Evolutionary conservation across 2,329 filamentous ascomycete genomes (phyloP), one percentile per base, ranked within the genome.

Genomic region (Kalaharituber pfeilii): DNA sequence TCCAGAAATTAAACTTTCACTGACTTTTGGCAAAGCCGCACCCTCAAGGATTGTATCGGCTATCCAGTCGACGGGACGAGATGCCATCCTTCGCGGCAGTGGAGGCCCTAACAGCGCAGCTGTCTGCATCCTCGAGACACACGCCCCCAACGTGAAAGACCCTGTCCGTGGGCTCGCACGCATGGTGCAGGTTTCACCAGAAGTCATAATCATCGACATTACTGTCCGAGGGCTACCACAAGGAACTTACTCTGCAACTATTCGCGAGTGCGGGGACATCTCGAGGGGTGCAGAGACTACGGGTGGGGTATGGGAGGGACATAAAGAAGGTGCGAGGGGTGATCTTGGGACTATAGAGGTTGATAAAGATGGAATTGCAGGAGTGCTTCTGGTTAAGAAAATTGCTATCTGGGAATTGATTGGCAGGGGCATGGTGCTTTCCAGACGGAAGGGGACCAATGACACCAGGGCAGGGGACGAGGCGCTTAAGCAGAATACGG

Each of bases 361-460:
- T 30, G 82, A 79, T 55, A 72, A 80, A 64, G 76, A 82, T 65
- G 87, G 91, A 9, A 76, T 81, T 27, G 89, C 87, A 5, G 80
- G 78, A 60, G 79, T 81, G 13, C 94, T 96, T 67, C 66, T 94
- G 59, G 86, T 94, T 66, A 81, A 79, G 60, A 76, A 80, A 0
- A 81, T 96, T 57, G 80, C 89, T 67, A 82, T 96, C 52, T 96
- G 89, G 91, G 89, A 98, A 70, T 77, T 94, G 67, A 94, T 96
- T 68, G 91, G 91, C 27, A 81, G 88, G 66, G 87, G 87, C 64
- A 83, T 98, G 73, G 83, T 94, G 47, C 79, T 96, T 50, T 84
- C 86, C 45, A 80, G 67, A 57, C 73, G 80, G 68, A 71, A 78
- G 56, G 77, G 80, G 61, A 74, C 75, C 63, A 88, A 94, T 62